These are phyloP conservation scores for Podila epicladia DNA, from an alignment of 192 early-diverging fungal genomes.

Conservation along the genomic window DNA sequence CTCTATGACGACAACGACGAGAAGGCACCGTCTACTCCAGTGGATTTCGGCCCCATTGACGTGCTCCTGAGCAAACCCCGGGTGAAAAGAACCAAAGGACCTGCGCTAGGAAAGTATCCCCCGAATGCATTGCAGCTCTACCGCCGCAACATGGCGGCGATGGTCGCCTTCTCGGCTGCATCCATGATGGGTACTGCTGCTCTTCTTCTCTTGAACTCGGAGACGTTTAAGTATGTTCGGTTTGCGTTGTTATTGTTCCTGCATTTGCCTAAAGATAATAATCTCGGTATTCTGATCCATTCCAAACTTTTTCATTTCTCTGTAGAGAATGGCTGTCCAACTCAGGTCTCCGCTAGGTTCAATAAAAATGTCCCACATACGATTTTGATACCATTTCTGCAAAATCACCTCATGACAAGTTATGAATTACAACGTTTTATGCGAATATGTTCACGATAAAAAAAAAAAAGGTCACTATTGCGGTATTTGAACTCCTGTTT, in stretches of 20 bases:
- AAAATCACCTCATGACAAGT: no score
- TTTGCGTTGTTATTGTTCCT: not conserved
- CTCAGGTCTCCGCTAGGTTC: conserved; percentile 13
- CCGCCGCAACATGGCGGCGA: conserved; percentile 21
- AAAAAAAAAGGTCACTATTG: no score
- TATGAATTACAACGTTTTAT: no score
- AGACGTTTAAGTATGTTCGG: conserved; percentile 17
- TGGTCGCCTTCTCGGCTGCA: conserved; percentile 32
- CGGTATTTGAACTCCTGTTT: not conserved
- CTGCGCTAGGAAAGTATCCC: conserved; percentile 29
- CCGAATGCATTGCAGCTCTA: conserved; percentile 10
- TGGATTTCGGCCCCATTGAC: conserved; percentile 37
- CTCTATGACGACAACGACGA: conserved; percentile 27
- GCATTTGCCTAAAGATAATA: not conserved
- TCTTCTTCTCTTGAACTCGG: conserved; percentile 30
- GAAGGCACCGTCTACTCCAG: conserved; percentile 8
- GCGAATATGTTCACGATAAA: no score
- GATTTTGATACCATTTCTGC: no score
- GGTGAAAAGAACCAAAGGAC: conserved; percentile 22
- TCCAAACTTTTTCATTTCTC: not conserved
- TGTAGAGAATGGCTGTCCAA: conserved; percentile 34
- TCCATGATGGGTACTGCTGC: conserved; percentile 32
- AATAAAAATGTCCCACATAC: not conserved
- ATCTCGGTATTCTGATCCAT: not conserved
- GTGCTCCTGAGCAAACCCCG: conserved; percentile 34